Evolutionary conservation across 2,329 filamentous ascomycete species (phyloP).

Genomic region (Fusarium torreyae): DNA sequence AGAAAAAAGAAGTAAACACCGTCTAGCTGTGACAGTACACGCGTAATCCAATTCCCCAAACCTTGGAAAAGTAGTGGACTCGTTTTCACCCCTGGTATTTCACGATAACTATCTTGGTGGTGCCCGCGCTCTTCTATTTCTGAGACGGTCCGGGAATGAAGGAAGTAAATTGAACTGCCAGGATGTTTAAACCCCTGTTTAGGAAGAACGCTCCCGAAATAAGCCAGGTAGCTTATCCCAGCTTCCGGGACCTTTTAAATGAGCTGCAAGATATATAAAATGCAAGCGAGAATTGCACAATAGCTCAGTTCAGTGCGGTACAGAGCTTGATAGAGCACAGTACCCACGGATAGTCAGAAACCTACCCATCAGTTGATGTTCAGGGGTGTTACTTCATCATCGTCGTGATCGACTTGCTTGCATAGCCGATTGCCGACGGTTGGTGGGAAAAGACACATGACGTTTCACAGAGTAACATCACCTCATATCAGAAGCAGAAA

Average conservation of each 20-base stretch:
- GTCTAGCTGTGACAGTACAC: constrained; percentile 24
- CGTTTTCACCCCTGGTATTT: constrained; percentile 22
- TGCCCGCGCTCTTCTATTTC: neutral
- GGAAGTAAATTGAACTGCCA: constrained; percentile 33
- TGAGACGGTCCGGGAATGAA: constrained; percentile 1
- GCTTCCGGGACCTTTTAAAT: constrained; percentile 14
- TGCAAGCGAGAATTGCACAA: constrained; percentile 5
- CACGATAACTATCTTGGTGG: constrained; percentile 25
- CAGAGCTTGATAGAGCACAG: neutral
- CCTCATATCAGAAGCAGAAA: constrained; percentile 17
- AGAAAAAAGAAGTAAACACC: neutral
- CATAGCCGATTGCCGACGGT: constrained; percentile 40
- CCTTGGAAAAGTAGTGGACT: constrained; percentile 35
- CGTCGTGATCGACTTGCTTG: constrained; percentile 36
- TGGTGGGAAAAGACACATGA: constrained; percentile 36
- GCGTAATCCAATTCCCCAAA: constrained; percentile 38
- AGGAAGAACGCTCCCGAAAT: constrained; percentile 37
- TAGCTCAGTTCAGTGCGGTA: neutral
- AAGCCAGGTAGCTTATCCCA: constrained; percentile 34
- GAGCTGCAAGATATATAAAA: constrained; percentile 6
- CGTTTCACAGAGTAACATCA: constrained; percentile 34
- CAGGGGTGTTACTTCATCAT: constrained; percentile 26
- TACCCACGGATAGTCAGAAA: neutral
- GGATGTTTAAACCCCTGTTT: constrained; percentile 22
- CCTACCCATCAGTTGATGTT: constrained; percentile 20